phyloP scores from a whole-genome alignment of 2,329 filamentous ascomycete species.

The Colletotrichum echinochloae region DNA sequence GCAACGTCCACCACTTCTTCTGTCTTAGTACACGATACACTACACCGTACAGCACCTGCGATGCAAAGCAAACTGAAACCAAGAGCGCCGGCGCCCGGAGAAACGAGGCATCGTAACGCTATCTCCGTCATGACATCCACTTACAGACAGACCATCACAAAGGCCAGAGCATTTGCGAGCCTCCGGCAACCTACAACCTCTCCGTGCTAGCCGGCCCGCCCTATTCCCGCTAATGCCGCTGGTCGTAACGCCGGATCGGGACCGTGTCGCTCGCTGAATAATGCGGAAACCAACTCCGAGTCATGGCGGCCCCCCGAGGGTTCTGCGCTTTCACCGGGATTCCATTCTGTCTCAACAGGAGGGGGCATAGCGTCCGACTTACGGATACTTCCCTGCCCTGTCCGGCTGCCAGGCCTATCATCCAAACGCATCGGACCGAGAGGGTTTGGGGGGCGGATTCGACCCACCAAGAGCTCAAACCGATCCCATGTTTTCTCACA shows the following conservation, averaged over 20 bases:
- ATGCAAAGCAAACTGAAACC: not conserved
- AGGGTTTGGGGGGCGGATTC: conserved; percentile 20
- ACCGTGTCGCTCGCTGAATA: conserved; percentile 3
- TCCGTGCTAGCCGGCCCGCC: not conserved
- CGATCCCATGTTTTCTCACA: too few relatives aligned
- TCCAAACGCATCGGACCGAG: conserved; percentile 1
- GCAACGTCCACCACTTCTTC: too few relatives aligned
- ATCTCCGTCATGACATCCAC: not conserved
- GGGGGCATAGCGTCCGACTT: conserved; percentile 18
- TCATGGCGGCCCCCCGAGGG: not conserved
- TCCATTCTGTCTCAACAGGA: conserved; percentile 20
- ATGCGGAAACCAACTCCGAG: not conserved
- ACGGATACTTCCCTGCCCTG: not conserved
- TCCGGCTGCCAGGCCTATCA: not conserved
- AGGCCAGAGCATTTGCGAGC: not conserved
- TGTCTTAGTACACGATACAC: too few relatives aligned
- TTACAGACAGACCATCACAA: not conserved
- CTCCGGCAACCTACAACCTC: not conserved
- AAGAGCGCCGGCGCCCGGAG: too few relatives aligned
- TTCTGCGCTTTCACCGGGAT: conserved; percentile 15
- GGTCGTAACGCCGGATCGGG: not conserved
- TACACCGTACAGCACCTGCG: not conserved
- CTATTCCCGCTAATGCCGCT: conserved; percentile 15
- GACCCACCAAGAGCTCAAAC: conserved; percentile 7
- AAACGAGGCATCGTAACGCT: not conserved